Evolutionary conservation across 163 green algal species (phyloP).

Genomic region (Volvox carteri): DNA sequence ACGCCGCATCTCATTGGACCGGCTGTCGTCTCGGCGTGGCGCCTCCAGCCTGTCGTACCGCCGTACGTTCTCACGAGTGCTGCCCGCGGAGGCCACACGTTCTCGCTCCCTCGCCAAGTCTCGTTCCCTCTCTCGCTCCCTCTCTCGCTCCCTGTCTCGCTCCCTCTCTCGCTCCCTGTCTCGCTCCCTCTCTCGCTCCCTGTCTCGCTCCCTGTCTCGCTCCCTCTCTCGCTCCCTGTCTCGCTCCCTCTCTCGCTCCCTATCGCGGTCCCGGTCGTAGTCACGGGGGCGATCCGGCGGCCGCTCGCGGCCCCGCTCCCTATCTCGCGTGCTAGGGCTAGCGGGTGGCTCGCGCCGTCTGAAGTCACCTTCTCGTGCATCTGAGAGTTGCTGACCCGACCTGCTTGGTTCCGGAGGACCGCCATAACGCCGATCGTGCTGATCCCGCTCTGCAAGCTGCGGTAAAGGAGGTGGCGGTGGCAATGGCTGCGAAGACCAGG

Average conservation of each 20-base stretch:
- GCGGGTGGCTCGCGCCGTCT: background rate
- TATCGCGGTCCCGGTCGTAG: background rate
- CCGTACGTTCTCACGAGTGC: background rate
- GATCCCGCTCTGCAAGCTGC: background rate
- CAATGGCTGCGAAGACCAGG: background rate
- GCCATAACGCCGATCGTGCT: background rate
- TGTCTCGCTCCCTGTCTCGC: background rate
- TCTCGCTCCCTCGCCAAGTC: constrained; percentile 7
- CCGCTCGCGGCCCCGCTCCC: constrained; percentile 3
- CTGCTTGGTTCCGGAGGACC: background rate
- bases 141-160: background rate
- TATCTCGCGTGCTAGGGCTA: background rate
- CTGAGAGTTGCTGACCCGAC: background rate
- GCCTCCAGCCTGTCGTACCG: constrained; percentile 1
- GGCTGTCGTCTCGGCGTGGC: background rate
- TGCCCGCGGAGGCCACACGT: background rate
- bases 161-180: constrained; percentile 19
- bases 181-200: constrained; percentile 3
- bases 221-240: constrained; percentile 19
- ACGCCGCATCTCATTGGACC: background rate
- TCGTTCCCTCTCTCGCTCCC: background rate
- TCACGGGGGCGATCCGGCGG: background rate
- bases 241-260: constrained; percentile 3
- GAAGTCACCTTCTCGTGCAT: background rate
- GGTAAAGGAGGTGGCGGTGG: background rate